phyloP scores from a whole-genome alignment of 441 rosid species.

The Arabidopsis lyrata region DNA sequence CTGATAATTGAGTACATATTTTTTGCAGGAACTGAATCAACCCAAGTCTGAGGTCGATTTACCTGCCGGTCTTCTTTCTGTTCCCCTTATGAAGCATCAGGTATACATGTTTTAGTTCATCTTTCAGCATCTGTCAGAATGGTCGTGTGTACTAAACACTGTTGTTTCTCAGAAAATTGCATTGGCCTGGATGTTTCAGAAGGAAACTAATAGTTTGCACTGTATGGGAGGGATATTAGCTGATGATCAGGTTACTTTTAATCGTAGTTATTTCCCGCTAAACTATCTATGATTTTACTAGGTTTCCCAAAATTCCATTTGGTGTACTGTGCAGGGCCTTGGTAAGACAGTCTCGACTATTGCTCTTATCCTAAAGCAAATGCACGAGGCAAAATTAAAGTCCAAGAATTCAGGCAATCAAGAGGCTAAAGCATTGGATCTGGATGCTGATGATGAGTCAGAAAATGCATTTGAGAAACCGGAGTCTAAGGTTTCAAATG shows the following conservation, averaged over 20 bases:
- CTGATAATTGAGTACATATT: constrained; percentile 8
- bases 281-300: constrained; percentile 20
- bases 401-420: constrained; percentile 53
- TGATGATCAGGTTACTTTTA: constrained; percentile 87
- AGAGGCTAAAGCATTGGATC: constrained; percentile 79
- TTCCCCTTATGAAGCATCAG: constrained; percentile 94
- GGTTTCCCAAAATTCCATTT: constrained; percentile 32
- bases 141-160: constrained; percentile 39
- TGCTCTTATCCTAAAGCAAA: constrained; percentile 92
- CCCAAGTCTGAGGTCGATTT: constrained; percentile 71
- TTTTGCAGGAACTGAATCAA: constrained; percentile 84
- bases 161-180: constrained; percentile 85
- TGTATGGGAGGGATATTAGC: constrained; percentile 97
- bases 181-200: constrained; percentile 95
- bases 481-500: constrained; percentile 37
- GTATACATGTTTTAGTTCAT: constrained; percentile 50
- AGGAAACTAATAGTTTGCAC: constrained; percentile 82
- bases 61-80: constrained; percentile 79
- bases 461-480: constrained; percentile 42
- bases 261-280: constrained; percentile 27
- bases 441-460: constrained; percentile 86
- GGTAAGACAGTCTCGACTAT: constrained; percentile 97
- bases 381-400: constrained; percentile 65
- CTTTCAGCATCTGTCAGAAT: constrained; percentile 17
- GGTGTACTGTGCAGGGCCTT: constrained; percentile 73